These are phyloP conservation scores for Daphne laureola DNA, from an alignment of 441 rosid genomes.

Conservation along the genomic window DNA sequence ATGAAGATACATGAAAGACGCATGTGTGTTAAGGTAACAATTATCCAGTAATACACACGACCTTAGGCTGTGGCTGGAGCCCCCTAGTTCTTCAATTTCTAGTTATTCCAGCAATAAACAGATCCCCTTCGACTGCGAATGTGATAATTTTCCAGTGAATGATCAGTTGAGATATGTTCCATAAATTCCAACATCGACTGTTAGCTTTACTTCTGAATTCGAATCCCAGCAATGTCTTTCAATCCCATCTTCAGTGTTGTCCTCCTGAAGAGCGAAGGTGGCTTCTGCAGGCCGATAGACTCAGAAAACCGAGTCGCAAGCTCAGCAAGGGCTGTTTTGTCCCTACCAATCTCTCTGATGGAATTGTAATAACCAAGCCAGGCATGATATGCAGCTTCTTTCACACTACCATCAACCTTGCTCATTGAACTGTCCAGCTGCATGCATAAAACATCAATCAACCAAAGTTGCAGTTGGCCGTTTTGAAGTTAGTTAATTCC, in stretches of 20 bases:
- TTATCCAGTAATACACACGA: too few relatives aligned
- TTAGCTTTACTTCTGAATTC: conserved; percentile 36
- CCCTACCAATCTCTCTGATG: conserved; percentile 72
- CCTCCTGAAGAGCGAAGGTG: conserved; percentile 66
- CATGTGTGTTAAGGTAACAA: too few relatives aligned
- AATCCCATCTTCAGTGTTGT: conserved; percentile 90
- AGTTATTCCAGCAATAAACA: too few relatives aligned
- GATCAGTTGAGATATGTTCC: too few relatives aligned
- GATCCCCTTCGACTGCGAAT: too few relatives aligned
- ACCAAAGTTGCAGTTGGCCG: too few relatives aligned
- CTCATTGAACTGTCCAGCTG: conserved; percentile 63
- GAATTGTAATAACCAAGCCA: conserved; percentile 96
- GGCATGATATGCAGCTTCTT: conserved; percentile 92
- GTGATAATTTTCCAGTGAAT: too few relatives aligned
- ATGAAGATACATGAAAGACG: too few relatives aligned
- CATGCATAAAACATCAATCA: conserved; percentile 7
- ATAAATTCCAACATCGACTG: too few relatives aligned
- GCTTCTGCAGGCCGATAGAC: conserved; percentile 71
- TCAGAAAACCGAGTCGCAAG: conserved; percentile 60
- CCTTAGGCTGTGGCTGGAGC: too few relatives aligned
- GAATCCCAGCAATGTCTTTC: conserved; percentile 79
- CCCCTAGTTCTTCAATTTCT: too few relatives aligned
- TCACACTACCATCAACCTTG: conserved; percentile 65
- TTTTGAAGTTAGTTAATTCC: too few relatives aligned
- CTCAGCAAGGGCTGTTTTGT: conserved; percentile 74